phyloP scores from a whole-genome alignment of 1,284 basidiomycete genomes.

The Ceratobasidium sp. region DNA sequence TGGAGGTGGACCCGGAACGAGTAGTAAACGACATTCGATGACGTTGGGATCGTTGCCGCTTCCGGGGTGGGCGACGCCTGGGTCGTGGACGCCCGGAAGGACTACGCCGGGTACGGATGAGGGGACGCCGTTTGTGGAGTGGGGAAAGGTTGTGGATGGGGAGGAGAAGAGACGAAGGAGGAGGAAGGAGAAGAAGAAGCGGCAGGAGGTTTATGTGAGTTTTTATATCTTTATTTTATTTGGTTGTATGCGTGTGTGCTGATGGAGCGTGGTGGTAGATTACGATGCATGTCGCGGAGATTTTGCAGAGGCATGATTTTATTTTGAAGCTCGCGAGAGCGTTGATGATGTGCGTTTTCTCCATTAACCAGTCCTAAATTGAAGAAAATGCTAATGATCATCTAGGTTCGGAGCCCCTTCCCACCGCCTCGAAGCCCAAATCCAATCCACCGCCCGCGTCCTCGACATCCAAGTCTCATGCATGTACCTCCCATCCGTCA shows the following conservation, averaged over 20 bases:
- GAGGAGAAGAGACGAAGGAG: constrained; percentile 63
- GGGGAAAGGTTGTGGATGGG: constrained; percentile 54
- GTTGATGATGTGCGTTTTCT: constrained; percentile 80
- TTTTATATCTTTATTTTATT: constrained; percentile 27
- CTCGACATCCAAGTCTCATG: constrained; percentile 87
- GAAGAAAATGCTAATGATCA: not conserved
- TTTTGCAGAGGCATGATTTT: constrained; percentile 90
- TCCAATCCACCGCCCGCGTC: constrained; percentile 86
- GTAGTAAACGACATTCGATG: constrained; percentile 23
- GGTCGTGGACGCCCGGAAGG: constrained; percentile 50
- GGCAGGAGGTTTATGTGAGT: constrained; percentile 82
- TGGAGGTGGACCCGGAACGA: no score
- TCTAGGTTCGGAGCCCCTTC: constrained; percentile 83
- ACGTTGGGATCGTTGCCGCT: constrained; percentile 28
- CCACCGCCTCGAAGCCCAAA: constrained; percentile 88
- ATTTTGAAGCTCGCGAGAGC: constrained; percentile 88
- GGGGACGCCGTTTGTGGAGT: constrained; percentile 40
- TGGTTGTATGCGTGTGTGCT: constrained; percentile 1
- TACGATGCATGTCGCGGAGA: constrained; percentile 89
- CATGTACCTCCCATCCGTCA: constrained; percentile 88
- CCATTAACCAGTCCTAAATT: not conserved
- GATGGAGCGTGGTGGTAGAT: constrained; percentile 65
- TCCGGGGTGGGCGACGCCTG: constrained; percentile 52
- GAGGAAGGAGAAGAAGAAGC: constrained; percentile 72
- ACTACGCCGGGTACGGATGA: constrained; percentile 45